These are phyloP conservation scores for Fomitopsis pinicola DNA, from an alignment of 1,284 basidiomycete species.

Conservation along the genomic window DNA sequence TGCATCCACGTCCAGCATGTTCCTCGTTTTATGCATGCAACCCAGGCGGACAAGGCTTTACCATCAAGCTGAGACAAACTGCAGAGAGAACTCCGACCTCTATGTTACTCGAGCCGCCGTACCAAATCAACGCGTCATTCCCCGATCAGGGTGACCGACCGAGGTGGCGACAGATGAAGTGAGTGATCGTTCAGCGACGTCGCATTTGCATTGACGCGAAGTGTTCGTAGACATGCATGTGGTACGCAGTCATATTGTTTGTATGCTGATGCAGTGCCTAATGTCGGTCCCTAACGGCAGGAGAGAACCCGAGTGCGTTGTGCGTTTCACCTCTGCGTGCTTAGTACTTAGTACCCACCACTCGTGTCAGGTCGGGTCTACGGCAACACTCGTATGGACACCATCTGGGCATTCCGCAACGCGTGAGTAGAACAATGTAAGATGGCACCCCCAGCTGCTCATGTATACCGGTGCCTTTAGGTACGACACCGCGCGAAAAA, in stretches of 20 bases:
- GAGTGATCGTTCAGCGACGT: conserved; percentile 7
- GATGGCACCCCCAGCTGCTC: background rate
- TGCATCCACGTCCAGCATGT: background rate
- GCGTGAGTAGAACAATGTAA: conserved; percentile 19
- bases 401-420: conserved; percentile 38
- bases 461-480: conserved; percentile 21
- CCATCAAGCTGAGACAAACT: conserved; percentile 47
- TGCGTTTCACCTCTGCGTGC: background rate
- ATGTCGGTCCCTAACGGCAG: conserved; percentile 10
- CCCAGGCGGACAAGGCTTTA: conserved; percentile 42
- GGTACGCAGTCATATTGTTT: conserved; percentile 17
- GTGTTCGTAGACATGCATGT: conserved; percentile 32
- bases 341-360: background rate
- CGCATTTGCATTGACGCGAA: background rate
- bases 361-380: conserved; percentile 28
- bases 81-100: conserved; percentile 39
- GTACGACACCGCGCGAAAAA: conserved; percentile 64
- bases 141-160: conserved; percentile 23
- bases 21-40: background rate
- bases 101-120: conserved; percentile 44
- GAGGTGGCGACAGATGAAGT: conserved; percentile 46
- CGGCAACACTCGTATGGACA: conserved; percentile 39
- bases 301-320: conserved; percentile 31
- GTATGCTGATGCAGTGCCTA: background rate
- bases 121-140: conserved; percentile 30